Evolutionary conservation across 2,329 filamentous ascomycete genomes (phyloP).

Genomic region (Mollisiaceae sp.): DNA sequence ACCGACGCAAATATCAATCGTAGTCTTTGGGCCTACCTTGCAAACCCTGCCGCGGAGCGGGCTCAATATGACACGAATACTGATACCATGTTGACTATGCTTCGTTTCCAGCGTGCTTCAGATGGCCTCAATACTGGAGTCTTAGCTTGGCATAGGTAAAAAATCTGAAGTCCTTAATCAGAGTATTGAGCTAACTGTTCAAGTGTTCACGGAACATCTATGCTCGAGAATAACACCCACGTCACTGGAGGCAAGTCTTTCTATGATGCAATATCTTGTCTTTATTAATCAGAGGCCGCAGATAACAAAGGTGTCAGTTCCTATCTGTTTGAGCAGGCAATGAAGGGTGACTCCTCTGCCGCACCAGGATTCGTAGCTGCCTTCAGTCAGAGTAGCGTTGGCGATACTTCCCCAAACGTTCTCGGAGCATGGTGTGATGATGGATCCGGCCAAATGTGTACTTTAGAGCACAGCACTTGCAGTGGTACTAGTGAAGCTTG

Average conservation of each 20-base stretch:
- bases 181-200: slow-evolving; percentile 9
- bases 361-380: slow-evolving; percentile 79
- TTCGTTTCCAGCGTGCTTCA: slow-evolving; percentile 76
- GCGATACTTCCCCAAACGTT: slow-evolving; percentile 87
- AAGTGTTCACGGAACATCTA: slow-evolving; percentile 85
- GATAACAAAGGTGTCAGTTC: slow-evolving; percentile 94
- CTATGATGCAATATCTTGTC: no score
- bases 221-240: slow-evolving; percentile 89
- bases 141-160: slow-evolving; percentile 73
- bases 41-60: slow-evolving; percentile 80
- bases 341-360: slow-evolving; percentile 59
- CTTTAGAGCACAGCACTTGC: slow-evolving; percentile 83
- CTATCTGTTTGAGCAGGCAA: slow-evolving; percentile 77
- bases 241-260: slow-evolving; percentile 64
- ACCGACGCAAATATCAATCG: slow-evolving; percentile 84
- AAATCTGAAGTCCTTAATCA: not conserved
- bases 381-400: slow-evolving; percentile 90
- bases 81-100: slow-evolving; percentile 79
- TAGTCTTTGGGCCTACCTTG: slow-evolving; percentile 84
- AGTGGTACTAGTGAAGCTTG: slow-evolving; percentile 69
- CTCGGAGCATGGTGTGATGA: slow-evolving; percentile 89
- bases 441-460: slow-evolving; percentile 73
- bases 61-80: slow-evolving; percentile 63
- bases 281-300: slow-evolving; percentile 43
- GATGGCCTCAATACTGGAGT: slow-evolving; percentile 79